A percentile compares a stretch with the other conserved stretches of the same genome.
Conservation (phyloP, 306 rosid species). For the Cicer bijugum region DNA sequence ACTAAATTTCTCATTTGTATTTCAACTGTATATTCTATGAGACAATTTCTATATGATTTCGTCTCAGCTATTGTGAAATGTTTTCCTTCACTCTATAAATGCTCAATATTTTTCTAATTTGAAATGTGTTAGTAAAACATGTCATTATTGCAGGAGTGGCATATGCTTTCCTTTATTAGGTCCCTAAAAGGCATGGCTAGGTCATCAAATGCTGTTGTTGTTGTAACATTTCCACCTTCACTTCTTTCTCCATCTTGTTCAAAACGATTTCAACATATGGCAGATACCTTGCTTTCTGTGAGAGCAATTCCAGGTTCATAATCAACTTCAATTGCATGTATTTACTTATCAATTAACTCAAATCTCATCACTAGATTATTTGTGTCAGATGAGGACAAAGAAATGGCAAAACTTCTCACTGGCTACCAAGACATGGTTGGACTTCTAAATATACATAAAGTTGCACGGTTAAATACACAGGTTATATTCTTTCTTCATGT, state of each 20-base stretch:
- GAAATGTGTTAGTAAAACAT: not conserved
- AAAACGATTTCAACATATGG: constrained; percentile 88
- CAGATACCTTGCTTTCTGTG: constrained; percentile 84
- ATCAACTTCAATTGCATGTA: constrained; percentile 24
- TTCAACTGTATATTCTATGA: not conserved
- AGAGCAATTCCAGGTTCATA: constrained; percentile 80
- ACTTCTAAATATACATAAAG: constrained; percentile 76
- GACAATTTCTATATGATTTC: constrained; percentile 13
- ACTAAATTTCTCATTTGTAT: constrained; percentile 31
- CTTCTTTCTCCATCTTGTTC: constrained; percentile 70
- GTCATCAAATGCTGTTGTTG: constrained; percentile 77
- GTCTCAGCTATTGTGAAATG: constrained; percentile 15
- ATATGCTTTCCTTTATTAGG: constrained; percentile 79
- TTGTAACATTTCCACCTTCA: constrained; percentile 76
- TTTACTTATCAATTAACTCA: constrained; percentile 33
- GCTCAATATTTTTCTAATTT: constrained; percentile 19
- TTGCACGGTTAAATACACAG: constrained; percentile 83
- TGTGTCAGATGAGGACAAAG: constrained; percentile 82
- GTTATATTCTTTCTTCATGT: constrained; percentile 47
- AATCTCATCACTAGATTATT: constrained; percentile 19
- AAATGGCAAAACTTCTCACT: constrained; percentile 82
- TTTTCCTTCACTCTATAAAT: constrained; percentile 26
- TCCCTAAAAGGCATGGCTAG: constrained; percentile 68
- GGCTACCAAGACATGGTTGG: constrained; percentile 97
- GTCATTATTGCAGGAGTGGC: constrained; percentile 74